Percentiles rank a stretch among this genome's conserved stretches.
Evolutionary conservation across 352 stramenopile genomes (phyloP).

Genomic region (Phytophthora kernoviae): DNA sequence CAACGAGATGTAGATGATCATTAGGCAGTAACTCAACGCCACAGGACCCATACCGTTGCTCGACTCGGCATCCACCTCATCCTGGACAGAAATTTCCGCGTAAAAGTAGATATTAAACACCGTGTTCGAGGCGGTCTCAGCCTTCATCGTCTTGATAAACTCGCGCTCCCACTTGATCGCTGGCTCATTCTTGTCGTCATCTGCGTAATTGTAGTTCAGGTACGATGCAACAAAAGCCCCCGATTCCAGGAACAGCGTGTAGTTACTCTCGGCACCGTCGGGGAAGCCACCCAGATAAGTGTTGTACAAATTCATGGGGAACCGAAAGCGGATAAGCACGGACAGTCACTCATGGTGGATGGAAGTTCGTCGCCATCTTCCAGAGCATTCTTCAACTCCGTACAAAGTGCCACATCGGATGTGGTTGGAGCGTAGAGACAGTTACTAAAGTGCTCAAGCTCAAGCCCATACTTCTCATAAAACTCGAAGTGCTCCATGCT

Average conservation of each 20-base stretch:
- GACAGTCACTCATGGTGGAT: constrained; percentile 62
- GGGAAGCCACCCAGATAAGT: constrained; percentile 64
- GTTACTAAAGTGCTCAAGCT: constrained; percentile 61
- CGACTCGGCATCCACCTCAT: constrained; percentile 63
- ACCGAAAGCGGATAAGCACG: constrained; percentile 62
- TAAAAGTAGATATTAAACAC: constrained; percentile 65
- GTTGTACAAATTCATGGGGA: constrained; percentile 81
- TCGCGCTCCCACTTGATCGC: constrained; percentile 63
- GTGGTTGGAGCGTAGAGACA: constrained; percentile 62
- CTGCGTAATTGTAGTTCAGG: constrained; percentile 70
- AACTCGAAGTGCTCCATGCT: constrained; percentile 62
- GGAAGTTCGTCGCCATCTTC: constrained; percentile 46
- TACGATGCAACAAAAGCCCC: constrained; percentile 55
- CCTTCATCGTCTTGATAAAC: constrained; percentile 62
- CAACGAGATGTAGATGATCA: constrained; percentile 72
- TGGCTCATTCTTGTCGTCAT: constrained; percentile 46
- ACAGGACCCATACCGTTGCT: constrained; percentile 57
- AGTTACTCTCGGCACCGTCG: constrained; percentile 50
- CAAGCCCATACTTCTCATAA: constrained; percentile 54
- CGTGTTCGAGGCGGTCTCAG: constrained; percentile 39
- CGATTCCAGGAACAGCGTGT: constrained; percentile 51
- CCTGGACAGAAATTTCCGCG: constrained; percentile 62
- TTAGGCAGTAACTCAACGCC: constrained; percentile 57
- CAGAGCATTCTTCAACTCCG: constrained; percentile 41
- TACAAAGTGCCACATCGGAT: constrained; percentile 54